These are phyloP conservation scores for Neurospora sp. DNA, from an alignment of 2,329 filamentous ascomycete genomes.

Conservation along the genomic window DNA sequence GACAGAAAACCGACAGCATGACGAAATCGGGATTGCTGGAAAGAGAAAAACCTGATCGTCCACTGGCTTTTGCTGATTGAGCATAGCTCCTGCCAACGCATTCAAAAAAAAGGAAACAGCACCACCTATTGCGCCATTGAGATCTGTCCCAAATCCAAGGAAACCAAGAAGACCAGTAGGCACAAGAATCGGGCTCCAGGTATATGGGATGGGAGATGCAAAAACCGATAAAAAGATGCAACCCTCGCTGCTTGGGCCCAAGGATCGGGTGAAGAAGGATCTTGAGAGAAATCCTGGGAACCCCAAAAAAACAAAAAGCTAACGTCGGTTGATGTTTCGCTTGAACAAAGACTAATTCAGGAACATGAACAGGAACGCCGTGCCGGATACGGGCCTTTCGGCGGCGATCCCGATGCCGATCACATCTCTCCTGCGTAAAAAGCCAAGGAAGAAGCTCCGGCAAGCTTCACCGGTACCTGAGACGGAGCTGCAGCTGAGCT, in stretches of 20 bases:
- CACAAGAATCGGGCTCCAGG: not conserved
- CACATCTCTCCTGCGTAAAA: not conserved
- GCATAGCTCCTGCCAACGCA: not conserved
- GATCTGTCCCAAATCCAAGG: not conserved
- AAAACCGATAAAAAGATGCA: not conserved
- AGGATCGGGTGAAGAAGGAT: not conserved
- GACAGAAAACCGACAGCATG: not conserved
- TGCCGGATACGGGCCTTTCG: not conserved
- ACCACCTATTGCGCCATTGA: not conserved
- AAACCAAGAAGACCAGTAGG: not conserved
- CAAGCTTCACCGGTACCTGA: not conserved
- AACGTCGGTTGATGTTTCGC: not conserved
- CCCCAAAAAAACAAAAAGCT: not conserved
- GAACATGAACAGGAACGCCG: not conserved
- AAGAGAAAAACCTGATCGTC: not conserved
- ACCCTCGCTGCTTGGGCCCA: not conserved
- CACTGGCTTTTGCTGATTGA: not conserved
- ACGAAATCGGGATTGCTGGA: not conserved
- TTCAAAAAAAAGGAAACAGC: no score
- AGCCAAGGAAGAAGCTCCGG: not conserved
- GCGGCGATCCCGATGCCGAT: not conserved
- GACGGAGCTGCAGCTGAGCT: not conserved
- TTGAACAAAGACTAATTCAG: not conserved
- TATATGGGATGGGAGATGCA: not conserved
- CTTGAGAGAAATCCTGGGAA: not conserved